These are phyloP conservation scores for Hevea brasiliensis DNA, from an alignment of 345 rosid genomes.

Conservation along the genomic window DNA sequence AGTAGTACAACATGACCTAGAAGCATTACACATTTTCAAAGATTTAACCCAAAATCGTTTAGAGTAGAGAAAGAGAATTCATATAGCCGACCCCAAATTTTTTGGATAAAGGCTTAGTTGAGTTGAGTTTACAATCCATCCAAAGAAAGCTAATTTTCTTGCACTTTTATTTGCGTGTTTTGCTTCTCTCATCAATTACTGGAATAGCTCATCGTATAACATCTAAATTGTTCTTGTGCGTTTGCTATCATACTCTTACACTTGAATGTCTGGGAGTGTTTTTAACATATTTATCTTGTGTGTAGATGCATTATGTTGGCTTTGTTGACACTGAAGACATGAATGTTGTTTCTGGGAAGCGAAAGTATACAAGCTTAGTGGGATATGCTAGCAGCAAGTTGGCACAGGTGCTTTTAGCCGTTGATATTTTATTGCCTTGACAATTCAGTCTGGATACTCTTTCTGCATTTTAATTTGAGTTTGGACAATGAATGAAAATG, in stretches of 20 bases:
- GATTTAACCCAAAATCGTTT: no score
- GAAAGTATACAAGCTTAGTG: slow-evolving; percentile 67
- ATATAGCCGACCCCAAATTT: no score
- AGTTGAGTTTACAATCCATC: background rate
- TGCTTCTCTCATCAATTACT: background rate
- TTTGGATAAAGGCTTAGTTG: no score
- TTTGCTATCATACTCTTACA: slow-evolving; percentile 11
- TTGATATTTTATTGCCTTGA: background rate
- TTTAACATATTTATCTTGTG: slow-evolving; percentile 21
- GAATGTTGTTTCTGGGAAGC: slow-evolving; percentile 72
- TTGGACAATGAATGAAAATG: background rate
- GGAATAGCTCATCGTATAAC: slow-evolving; percentile 2
- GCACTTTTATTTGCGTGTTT: background rate
- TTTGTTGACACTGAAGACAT: slow-evolving; percentile 88
- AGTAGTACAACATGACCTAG: no score
- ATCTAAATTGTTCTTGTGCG: slow-evolving; percentile 6
- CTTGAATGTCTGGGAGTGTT: slow-evolving; percentile 11
- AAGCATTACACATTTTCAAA: no score
- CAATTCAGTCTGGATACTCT: background rate
- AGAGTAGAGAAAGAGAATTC: no score
- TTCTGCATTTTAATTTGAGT: background rate
- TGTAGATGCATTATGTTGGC: slow-evolving; percentile 91
- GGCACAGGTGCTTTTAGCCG: slow-evolving; percentile 68
- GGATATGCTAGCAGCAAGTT: slow-evolving; percentile 82
- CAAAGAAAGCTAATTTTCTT: slow-evolving; percentile 1